phyloP scores from a whole-genome alignment of 1,284 basidiomycete genomes.

The Ustilago lituana region DNA sequence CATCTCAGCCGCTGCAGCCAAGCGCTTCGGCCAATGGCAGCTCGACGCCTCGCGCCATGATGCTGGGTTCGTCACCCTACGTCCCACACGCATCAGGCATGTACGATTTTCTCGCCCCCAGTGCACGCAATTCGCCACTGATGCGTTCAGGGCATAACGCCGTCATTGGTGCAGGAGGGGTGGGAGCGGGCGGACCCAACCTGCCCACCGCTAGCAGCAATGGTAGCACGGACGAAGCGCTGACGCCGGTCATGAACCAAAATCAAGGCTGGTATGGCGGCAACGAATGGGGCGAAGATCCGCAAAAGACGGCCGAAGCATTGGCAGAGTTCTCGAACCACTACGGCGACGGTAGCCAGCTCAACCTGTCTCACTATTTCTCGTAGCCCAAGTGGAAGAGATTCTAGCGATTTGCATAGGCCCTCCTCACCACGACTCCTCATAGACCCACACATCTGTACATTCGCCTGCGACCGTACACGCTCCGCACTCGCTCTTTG shows the following conservation, averaged over 20 bases:
- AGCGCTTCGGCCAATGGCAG: conserved; percentile 37
- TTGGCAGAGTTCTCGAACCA: conserved; percentile 44
- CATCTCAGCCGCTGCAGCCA: conserved; percentile 31
- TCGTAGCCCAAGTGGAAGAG: no score
- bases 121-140: conserved; percentile 45
- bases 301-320: conserved; percentile 48
- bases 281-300: conserved; percentile 49
- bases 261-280: conserved; percentile 39
- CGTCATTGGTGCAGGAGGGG: neutral
- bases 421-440: no score
- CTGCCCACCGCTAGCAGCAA: conserved; percentile 44
- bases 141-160: conserved; percentile 24
- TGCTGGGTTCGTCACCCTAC: conserved; percentile 38
- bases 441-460: neutral
- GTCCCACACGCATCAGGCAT: conserved; percentile 41
- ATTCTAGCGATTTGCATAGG: no score
- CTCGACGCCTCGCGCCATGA: conserved; percentile 33
- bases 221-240: conserved; percentile 44
- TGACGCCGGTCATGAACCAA: conserved; percentile 46
- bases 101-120: conserved; percentile 45
- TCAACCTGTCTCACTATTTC: conserved; percentile 40
- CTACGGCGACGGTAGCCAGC: conserved; percentile 31
- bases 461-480: neutral
- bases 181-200: neutral
- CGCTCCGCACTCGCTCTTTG: neutral